Evolutionary conservation across 2,329 filamentous ascomycete species (phyloP), one percentile per base, ranked within the genome.

Genomic region (Amauroascus verrucosus): DNA sequence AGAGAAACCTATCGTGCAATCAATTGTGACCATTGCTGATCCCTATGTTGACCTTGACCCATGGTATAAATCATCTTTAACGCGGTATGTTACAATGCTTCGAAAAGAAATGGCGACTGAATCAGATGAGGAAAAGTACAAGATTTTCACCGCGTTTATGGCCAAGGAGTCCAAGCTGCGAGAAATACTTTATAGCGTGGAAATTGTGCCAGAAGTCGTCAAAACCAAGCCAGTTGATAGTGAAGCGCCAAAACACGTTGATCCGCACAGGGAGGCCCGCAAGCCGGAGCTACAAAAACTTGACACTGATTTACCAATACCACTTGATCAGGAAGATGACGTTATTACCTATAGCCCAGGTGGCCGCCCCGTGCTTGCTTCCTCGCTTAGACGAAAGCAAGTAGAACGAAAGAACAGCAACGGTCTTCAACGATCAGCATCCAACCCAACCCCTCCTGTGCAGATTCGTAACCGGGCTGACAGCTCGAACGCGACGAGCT

Each of bases 51-150:
- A 78, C 58, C 67, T 81, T n/a, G 75, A 79, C 56, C 73, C 76
- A 2, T 80, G 78, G 75, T 80, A 75, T 58, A 75, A 72, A 58
- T 75, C 76, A 1, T 80, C 78, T 24, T 62, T 81, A 46, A 73
- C 76, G 48, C 70, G 77, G 40, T 81, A 75, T 59, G 73, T 78
- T 28, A 67, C 69, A 3, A 80, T 80, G 76, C 66, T 81, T 22
- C 72, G 73, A 47, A 71, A 73, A 50, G 78, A 81, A 60, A 70
- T 74, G 28, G 66, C 69, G 53, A 66, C 72, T 45, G 62, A 72
- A 37, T 69, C 69, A 2, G 74, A 79, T 43, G 70, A 75, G 51
- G 74, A 77, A 44, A 77, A 78, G 56, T 75, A 75, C 58, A 75
- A 75, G 53, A 70, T 77, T 0, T 80, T 81, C 58, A 75, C 70